Base-by-base conservation (phyloP, 164 flowering plant species). In the Santalum album region DNA sequence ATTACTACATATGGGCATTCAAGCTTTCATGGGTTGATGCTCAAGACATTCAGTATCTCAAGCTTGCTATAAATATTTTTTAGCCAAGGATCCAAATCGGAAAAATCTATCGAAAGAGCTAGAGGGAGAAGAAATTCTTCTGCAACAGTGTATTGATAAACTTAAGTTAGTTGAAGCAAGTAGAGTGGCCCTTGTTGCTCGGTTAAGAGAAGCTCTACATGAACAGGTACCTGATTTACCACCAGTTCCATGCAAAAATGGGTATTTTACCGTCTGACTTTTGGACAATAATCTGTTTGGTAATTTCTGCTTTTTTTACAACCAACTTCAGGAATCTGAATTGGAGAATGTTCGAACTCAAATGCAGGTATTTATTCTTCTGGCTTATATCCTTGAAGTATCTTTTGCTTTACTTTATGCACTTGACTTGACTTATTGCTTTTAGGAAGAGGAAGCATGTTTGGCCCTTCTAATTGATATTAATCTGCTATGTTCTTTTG, bases 341-440 rank as follows among this genome's bases (percentile, higher is more conserved):
- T 63, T 92, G 70, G 96, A 92, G 78, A 83, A 75, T 65, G 65
- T 92, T 54, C 89, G 91, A 45, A 89, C 96, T 18, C 99, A 89
- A 69, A 79, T 86, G 70, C 96, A 88, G 99, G 99, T 92, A 43
- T 45, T 58, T 58, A 15, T 24, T 16, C 17, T 21, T 25, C 38
- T 29, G 4, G 34, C 34, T 9, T 29, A 9, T 3, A 9, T 29
- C 34, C 9, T 29, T 25, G 19, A 16, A n/a, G n/a, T n/a, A n/a
- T n/a, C n/a, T n/a, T n/a, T n/a, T n/a, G n/a, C n/a, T n/a, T n/a
- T n/a, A n/a, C n/a, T n/a, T n/a, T n/a, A n/a, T n/a, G n/a, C n/a
- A n/a, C n/a, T n/a, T n/a, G n/a, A n/a, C n/a, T n/a, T n/a, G n/a
- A n/a, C n/a, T n/a, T n/a, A n/a, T n/a, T n/a, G n/a, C n/a, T n/a